Conservation (phyloP, 441 rosid genomes). For the Kokia cookei region DNA sequence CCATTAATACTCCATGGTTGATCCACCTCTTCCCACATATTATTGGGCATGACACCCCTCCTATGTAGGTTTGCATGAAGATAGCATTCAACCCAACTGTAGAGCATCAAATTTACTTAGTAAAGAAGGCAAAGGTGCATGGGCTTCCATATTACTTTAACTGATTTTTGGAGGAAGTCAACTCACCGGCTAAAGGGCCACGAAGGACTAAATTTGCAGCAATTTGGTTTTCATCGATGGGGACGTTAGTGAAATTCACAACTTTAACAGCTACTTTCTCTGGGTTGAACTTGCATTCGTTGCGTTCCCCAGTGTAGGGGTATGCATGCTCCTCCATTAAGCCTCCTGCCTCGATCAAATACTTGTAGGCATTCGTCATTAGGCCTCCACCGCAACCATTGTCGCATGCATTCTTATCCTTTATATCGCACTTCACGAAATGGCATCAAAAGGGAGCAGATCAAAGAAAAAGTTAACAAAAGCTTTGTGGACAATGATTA, state of each 20-base stretch:
- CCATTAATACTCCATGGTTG: slow-evolving; percentile 73
- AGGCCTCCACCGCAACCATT: slow-evolving; percentile 78
- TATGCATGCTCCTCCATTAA: slow-evolving; percentile 61
- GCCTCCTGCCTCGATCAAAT: slow-evolving; percentile 68
- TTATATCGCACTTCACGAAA: slow-evolving; percentile 51
- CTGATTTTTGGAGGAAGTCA: too few relatives aligned
- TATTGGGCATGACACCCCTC: slow-evolving; percentile 85
- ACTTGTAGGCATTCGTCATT: slow-evolving; percentile 82
- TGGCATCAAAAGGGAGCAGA: neutral
- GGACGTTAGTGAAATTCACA: slow-evolving; percentile 52
- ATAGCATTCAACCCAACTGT: slow-evolving; percentile 69
- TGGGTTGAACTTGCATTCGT: slow-evolving; percentile 52
- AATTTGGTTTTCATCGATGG: slow-evolving; percentile 64
- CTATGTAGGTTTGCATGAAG: slow-evolving; percentile 84
- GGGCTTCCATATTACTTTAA: too few relatives aligned
- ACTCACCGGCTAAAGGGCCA: slow-evolving; percentile 70
- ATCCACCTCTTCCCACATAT: slow-evolving; percentile 64
- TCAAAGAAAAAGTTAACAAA: neutral
- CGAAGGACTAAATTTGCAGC: slow-evolving; percentile 67
- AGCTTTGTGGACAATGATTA: neutral
- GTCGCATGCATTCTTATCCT: slow-evolving; percentile 55
- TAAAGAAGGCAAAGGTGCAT: too few relatives aligned
- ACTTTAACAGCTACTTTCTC: slow-evolving; percentile 50
- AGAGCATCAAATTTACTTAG: too few relatives aligned
- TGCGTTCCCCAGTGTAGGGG: slow-evolving; percentile 56